Evolutionary conservation across 495 filamentous ascomycete genomes (phyloP).

Genomic region (Penicillium paradoxum): DNA sequence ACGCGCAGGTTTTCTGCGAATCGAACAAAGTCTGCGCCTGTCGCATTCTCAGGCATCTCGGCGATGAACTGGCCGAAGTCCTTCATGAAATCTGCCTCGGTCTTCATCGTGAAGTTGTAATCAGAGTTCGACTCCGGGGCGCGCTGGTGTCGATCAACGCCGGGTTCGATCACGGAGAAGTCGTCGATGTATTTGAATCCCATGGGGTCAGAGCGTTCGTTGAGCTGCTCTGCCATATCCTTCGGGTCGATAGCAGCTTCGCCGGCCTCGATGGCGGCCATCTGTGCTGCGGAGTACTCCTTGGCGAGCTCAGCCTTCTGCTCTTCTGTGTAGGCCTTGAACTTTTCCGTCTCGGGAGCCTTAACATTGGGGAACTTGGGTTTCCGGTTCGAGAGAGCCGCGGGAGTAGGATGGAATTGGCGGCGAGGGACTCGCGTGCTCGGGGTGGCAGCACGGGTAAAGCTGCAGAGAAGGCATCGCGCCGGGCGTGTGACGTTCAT

Average conservation of each 20-base stretch:
- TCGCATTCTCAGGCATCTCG: constrained; percentile 45
- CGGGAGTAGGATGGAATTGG: constrained; percentile 49
- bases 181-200: constrained; percentile 78
- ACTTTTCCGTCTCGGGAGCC: constrained; percentile 30
- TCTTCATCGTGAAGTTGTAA: constrained; percentile 58
- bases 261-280: constrained; percentile 79
- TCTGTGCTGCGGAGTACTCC: constrained; percentile 73
- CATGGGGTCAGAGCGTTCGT: constrained; percentile 65
- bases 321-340: constrained; percentile 60
- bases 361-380: constrained; percentile 25
- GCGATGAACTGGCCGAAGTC: constrained; percentile 55
- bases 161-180: constrained; percentile 67
- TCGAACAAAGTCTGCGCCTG: constrained; percentile 39
- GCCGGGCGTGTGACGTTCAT: constrained; percentile 59
- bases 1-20: constrained; percentile 45
- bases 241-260: constrained; percentile 74
- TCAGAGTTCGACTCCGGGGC: constrained; percentile 52
- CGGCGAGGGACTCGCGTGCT: constrained; percentile 44
- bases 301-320: constrained; percentile 59
- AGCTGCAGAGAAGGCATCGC: constrained; percentile 53
- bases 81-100: constrained; percentile 48
- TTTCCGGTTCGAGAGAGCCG: constrained; percentile 33
- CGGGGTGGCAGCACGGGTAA: constrained; percentile 36
- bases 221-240: constrained; percentile 70
- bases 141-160: constrained; percentile 63